These are phyloP conservation scores for Colletotrichum liriopes DNA, from an alignment of 2,329 filamentous ascomycete species.

Conservation along the genomic window DNA sequence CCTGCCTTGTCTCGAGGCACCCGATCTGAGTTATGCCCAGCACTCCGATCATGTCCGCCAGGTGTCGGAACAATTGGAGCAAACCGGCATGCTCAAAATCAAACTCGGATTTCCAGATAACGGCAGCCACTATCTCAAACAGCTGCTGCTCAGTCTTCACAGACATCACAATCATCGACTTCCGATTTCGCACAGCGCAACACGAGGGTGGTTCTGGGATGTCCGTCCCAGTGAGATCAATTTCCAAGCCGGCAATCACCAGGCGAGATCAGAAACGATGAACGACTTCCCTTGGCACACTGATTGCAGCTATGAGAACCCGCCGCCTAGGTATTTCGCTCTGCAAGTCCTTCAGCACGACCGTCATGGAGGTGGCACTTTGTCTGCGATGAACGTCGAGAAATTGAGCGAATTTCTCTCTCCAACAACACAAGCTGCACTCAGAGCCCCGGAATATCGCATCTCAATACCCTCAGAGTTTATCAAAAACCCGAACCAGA, in stretches of 20 bases:
- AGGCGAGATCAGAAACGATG: conserved; percentile 60
- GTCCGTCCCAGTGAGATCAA: conserved; percentile 51
- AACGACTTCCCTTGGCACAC: conserved; percentile 61
- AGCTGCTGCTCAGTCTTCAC: conserved; percentile 53
- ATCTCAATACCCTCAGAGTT: conserved; percentile 55
- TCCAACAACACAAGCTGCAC: conserved; percentile 39
- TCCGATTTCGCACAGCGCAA: conserved; percentile 59
- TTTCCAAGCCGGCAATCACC: conserved; percentile 51
- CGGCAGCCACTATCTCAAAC: conserved; percentile 53
- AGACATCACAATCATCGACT: conserved; percentile 53
- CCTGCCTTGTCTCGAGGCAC: background rate
- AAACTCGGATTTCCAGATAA: conserved; percentile 52
- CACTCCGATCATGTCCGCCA: background rate
- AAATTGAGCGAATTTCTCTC: conserved; percentile 49
- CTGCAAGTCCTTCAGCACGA: conserved; percentile 60
- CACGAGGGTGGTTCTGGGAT: conserved; percentile 62
- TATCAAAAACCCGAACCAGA: conserved; percentile 47
- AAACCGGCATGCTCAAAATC: conserved; percentile 55
- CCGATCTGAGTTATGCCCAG: background rate
- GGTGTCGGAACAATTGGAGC: conserved; percentile 12
- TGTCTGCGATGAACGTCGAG: conserved; percentile 56
- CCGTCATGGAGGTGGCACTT: conserved; percentile 56
- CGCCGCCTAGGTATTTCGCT: conserved; percentile 57
- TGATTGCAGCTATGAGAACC: conserved; percentile 59
- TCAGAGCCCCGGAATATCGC: conserved; percentile 50